These are phyloP conservation scores for Candida golubevii DNA, from an alignment of 805 yeast species.

Conservation along the genomic window DNA sequence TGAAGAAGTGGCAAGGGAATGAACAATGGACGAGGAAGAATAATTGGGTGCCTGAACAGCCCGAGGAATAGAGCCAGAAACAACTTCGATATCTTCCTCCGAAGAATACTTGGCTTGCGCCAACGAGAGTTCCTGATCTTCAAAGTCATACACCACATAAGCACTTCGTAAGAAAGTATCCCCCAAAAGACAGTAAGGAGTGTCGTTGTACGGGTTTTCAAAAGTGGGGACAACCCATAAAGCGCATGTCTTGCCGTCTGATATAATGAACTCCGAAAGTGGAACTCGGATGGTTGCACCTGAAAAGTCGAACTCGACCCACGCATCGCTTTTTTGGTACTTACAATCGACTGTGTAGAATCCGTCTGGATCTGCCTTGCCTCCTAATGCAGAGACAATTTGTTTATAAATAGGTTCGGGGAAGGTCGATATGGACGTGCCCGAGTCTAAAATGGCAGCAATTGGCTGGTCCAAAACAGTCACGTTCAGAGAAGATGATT, in stretches of 20 bases:
- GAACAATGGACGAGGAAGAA: constrained; percentile 30
- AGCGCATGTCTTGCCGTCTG: constrained; percentile 31
- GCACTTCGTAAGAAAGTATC: constrained; percentile 59
- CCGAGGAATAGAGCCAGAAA: constrained; percentile 42
- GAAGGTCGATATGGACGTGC: constrained; percentile 47
- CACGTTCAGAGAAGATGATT: constrained; percentile 9
- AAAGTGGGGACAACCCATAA: not conserved
- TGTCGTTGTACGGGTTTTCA: too few relatives aligned
- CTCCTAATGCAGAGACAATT: constrained; percentile 10
- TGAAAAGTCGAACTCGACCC: not conserved
- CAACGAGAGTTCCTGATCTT: constrained; percentile 49
- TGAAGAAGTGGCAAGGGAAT: too few relatives aligned
- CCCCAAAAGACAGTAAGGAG: constrained; percentile 47
- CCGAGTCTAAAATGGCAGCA: constrained; percentile 44
- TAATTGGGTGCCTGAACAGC: constrained; percentile 46
- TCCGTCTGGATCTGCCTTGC: not conserved
- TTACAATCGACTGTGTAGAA: not conserved
- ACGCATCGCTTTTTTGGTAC: not conserved
- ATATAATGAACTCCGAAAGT: constrained; percentile 7
- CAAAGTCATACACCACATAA: constrained; percentile 61
- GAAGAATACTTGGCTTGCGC: constrained; percentile 34
- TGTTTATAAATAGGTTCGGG: constrained; percentile 29
- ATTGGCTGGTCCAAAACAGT: constrained; percentile 1
- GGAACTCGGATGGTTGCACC: constrained; percentile 2
- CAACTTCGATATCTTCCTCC: constrained; percentile 41